Evolutionary conservation across 768 basidiomycete species (phyloP).

Genomic region (Pleurotus sapidus): DNA sequence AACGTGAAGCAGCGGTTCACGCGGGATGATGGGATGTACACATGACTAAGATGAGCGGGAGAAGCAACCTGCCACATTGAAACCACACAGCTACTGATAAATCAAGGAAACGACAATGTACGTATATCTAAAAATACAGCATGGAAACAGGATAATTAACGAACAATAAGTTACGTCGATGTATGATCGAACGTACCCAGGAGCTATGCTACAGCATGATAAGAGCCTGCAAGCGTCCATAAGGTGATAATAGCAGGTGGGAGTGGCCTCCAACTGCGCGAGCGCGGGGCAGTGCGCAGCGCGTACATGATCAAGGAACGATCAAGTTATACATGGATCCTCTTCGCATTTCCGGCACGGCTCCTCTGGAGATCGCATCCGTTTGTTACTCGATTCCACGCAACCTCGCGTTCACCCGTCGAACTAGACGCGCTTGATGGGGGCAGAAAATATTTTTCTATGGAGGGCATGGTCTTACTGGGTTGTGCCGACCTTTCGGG

Average conservation of each 20-base stretch:
- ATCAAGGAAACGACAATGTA: neutral
- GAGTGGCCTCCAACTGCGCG: no score
- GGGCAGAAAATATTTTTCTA: slow-evolving; percentile 45
- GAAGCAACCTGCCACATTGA: no score
- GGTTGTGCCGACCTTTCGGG: slow-evolving; percentile 11
- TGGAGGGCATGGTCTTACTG: slow-evolving; percentile 33
- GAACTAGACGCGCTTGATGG: slow-evolving; percentile 13
- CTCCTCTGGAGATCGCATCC: slow-evolving; percentile 19
- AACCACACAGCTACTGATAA: no score
- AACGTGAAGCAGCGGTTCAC: no score
- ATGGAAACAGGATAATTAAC: neutral
- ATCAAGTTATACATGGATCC: slow-evolving; percentile 8
- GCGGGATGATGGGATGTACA: no score
- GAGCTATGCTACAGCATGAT: slow-evolving; percentile 2
- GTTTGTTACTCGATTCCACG: slow-evolving; percentile 20
- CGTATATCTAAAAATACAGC: slow-evolving; percentile 6
- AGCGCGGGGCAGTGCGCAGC: no score
- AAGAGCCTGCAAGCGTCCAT: neutral
- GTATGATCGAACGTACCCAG: neutral
- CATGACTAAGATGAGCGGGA: no score
- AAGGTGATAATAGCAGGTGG: no score
- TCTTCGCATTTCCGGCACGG: slow-evolving; percentile 18
- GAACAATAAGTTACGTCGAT: neutral
- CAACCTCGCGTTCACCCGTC: slow-evolving; percentile 9
- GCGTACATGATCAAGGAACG: neutral